These are phyloP conservation scores for Austroboletus novae-zelandiae DNA, from an alignment of 1,284 basidiomycete species.

Conservation along the genomic window DNA sequence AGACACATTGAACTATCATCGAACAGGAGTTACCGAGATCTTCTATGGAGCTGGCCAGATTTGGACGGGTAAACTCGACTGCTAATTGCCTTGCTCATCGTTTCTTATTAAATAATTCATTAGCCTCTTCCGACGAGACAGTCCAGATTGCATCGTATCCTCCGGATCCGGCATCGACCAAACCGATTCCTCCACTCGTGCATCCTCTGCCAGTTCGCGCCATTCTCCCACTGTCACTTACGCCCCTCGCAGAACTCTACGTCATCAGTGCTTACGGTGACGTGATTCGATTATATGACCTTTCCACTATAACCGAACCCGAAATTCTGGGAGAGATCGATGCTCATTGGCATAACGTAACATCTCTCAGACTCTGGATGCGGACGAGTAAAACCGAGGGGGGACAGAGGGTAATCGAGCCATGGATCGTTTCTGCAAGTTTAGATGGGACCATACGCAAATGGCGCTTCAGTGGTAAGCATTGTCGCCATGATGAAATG, in stretches of 20 bases:
- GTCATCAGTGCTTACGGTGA: slow-evolving; percentile 83
- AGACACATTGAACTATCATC: slow-evolving; percentile 66
- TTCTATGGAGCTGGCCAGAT: slow-evolving; percentile 61
- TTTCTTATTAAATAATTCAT: slow-evolving; percentile 1
- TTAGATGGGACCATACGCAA: slow-evolving; percentile 83
- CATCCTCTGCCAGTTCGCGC: slow-evolving; percentile 72
- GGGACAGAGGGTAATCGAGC: slow-evolving; percentile 50
- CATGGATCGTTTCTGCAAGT: slow-evolving; percentile 80
- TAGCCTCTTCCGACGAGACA: slow-evolving; percentile 87
- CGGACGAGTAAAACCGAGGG: slow-evolving; percentile 44
- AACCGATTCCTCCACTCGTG: slow-evolving; percentile 50
- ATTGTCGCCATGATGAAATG: neutral
- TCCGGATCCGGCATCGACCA: slow-evolving; percentile 16
- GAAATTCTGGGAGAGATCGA: slow-evolving; percentile 69
- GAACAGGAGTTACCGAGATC: slow-evolving; percentile 80
- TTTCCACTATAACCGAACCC: slow-evolving; percentile 60
- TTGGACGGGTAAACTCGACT: slow-evolving; percentile 71
- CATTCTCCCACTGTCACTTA: slow-evolving; percentile 65
- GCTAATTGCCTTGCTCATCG: neutral
- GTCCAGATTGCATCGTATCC: slow-evolving; percentile 55
- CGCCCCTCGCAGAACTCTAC: slow-evolving; percentile 63
- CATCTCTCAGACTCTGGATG: slow-evolving; percentile 70
- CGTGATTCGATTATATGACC: slow-evolving; percentile 70
- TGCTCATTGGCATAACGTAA: slow-evolving; percentile 87
- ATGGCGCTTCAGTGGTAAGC: slow-evolving; percentile 74